Conservation (phyloP, 202 grass and related monocot species). For the Carex arenaria region DNA sequence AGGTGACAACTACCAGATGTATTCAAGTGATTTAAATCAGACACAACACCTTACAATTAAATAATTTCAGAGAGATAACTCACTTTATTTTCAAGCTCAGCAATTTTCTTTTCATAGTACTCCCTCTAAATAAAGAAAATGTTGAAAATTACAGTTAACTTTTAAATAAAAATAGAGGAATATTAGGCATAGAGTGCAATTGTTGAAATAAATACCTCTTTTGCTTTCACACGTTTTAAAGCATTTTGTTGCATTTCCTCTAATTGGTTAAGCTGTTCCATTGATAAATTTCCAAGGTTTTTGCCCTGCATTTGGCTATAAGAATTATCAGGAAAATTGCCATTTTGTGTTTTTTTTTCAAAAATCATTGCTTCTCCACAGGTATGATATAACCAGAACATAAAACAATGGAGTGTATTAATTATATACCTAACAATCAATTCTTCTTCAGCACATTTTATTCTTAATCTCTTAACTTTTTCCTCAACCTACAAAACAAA, state of each 20-base stretch:
- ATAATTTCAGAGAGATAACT: not conserved
- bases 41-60: not conserved
- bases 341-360: not conserved
- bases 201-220: conserved; percentile 34
- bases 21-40: not conserved
- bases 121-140: not conserved
- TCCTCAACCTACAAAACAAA: conserved; percentile 34
- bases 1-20: not conserved
- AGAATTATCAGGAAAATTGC: not conserved
- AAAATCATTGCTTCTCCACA: not conserved
- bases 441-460: conserved; percentile 48
- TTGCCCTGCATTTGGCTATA: conserved; percentile 84
- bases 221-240: conserved; percentile 45
- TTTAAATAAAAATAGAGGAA: not conserved
- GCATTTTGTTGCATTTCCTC: conserved; percentile 54
- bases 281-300: conserved; percentile 51
- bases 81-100: not conserved
- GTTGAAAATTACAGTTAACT: not conserved
- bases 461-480: conserved; percentile 36
- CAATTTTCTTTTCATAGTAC: not conserved
- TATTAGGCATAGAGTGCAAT: not conserved
- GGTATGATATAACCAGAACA: not conserved
- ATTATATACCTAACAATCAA: conserved; percentile 49
- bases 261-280: conserved; percentile 55
- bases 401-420: not conserved